Base-by-base conservation (phyloP, 2,329 filamentous ascomycete species). In the Penicillium sp. region DNA sequence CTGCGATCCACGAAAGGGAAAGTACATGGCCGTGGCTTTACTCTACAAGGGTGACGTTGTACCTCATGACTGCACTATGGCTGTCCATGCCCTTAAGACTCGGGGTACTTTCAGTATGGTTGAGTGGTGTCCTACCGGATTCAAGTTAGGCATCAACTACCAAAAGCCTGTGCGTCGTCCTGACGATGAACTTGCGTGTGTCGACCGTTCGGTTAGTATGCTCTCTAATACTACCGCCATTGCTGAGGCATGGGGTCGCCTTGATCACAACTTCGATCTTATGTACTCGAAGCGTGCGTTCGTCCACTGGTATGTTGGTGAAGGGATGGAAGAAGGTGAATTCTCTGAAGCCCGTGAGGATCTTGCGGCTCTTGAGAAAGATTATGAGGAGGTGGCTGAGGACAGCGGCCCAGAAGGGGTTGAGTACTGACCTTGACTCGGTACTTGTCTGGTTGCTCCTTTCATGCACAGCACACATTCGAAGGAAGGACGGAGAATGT, bases 241-340 rank as follows among this genome's bases (percentile, higher is more conserved):
- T 58, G 78, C 84, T 46, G 85, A 87, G 71, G 85, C 85, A 9
- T 88, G 85, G 85, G 79, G 79, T 46, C 79, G 84, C 62, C 79
- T 87, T 36, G 83, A 86, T 69, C 83, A 85, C 75, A 87, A 88
- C 70, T 88, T 88, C 72, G 85, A 88, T 68, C 81, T 88, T 60
- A 88, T 88, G 85, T 87, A 87, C 75, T 82, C 81, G 60, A 88
- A 87, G 78, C 82, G 85, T 61, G 85, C 85, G 13, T 88, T 88
- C 68, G 85, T 87, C n/a, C 85, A 87, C 71, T 87, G 85, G 85
- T 88, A 87, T 65, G 90, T 94, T 53, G 90, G 90, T 65, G 90
- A 94, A 79, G 90, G 90, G 79, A 94, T 94, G 90, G 90, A 94
- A 80, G 90, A 94, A 76, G 90, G 90, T 69, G 90, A 94, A 77